Evolutionary conservation across 257 asterid genomes (phyloP).

Genomic region (Solanum chmielewskii): DNA sequence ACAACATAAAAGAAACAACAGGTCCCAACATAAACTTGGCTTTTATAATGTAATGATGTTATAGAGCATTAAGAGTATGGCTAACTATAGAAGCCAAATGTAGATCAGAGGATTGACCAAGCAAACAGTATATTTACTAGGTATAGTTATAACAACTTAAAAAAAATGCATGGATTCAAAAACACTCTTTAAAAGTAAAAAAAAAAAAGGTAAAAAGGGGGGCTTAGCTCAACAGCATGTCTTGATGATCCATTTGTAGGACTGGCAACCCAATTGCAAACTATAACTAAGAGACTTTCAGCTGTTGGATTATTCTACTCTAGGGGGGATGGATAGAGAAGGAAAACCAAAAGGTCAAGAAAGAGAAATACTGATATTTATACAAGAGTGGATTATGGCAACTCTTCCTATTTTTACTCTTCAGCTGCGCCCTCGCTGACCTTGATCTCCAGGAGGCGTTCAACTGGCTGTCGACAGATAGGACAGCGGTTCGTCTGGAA

Average conservation of each 20-base stretch:
- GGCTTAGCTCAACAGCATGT: background rate
- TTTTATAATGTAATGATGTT: too few species aligned
- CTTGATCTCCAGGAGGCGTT: slow-evolving; percentile 92
- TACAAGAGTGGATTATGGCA: background rate
- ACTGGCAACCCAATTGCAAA: background rate
- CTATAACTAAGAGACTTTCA: background rate
- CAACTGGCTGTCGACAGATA: slow-evolving; percentile 94
- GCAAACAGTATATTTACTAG: background rate
- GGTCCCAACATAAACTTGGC: too few species aligned
- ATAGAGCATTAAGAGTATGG: too few species aligned
- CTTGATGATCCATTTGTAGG: background rate
- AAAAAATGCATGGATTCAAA: background rate
- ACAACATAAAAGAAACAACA: too few species aligned
- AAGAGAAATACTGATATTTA: background rate
- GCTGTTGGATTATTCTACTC: background rate
- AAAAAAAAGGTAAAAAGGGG: background rate
- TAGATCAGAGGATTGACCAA: background rate
- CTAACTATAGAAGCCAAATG: background rate
- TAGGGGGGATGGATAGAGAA: background rate
- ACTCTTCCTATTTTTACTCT: slow-evolving; percentile 31
- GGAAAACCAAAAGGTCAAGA: background rate
- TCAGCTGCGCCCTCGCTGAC: slow-evolving; percentile 50
- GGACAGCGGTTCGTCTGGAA: slow-evolving; percentile 94
- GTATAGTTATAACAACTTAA: background rate
- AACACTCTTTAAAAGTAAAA: background rate